Evolutionary conservation across 208 protist genomes (phyloP), one percentile per base, ranked within the genome.

Genomic region (Borovskyia barvae): DNA sequence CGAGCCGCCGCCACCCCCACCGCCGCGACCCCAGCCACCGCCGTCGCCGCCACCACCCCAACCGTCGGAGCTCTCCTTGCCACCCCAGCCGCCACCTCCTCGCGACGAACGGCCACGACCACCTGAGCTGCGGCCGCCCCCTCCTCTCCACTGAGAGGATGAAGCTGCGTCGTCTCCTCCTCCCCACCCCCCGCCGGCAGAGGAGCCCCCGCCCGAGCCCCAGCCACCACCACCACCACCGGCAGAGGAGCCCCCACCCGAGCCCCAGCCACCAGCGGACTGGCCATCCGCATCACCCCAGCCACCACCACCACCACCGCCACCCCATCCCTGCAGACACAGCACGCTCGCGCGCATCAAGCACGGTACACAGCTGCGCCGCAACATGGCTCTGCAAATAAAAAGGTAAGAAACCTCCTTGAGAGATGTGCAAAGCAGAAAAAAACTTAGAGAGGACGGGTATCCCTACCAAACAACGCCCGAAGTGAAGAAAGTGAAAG

Each of bases 251-350:
- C 19, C 55, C n/a, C 53, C 53, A 11, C 41, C 24, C 1, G 54
- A 46, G 5, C 47, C 30, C 40, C 66, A 59, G 11, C 66, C 56
- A 20, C 64, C 47, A 17, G 20, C 43, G 35, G 30, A 12, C n/a
- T 5, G 20, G 41, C 33, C 35, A 17, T 46, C 52, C 1, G 52
- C 45, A 7, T 40, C 20, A 1, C 61, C 72, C 32, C 60, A 73
- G 25, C 68, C 72, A 5, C 73, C 43, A 26, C 67, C 42, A 14
- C 17, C 19, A 43, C 39, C 39, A n/a, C 39, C 14, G 14, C 39
- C 39, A n/a, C 87, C 87, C 83, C 87, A 88, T 1, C 87, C 87
- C 49, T 87, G 80, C 51, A 80, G 53, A 1, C 75, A 25, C 8
- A 64, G 45, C 15, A 55, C 66, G 19, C 62, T 85, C 29, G 47